Percentiles rank a stretch among this genome's conserved stretches.
Evolutionary conservation across 805 yeast genomes (phyloP).

Genomic region (Candida caryicola): DNA sequence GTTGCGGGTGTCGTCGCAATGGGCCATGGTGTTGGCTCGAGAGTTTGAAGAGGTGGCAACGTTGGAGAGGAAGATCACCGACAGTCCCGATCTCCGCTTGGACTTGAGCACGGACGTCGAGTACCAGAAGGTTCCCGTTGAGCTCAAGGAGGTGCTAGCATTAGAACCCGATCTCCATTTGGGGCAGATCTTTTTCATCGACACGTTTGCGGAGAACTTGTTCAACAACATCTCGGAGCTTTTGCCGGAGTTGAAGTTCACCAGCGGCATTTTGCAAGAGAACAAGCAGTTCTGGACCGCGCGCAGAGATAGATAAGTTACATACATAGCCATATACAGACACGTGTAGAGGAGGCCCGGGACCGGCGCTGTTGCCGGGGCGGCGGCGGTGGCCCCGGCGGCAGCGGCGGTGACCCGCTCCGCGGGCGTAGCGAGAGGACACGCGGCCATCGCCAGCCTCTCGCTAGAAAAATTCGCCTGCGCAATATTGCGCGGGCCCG

Average conservation of each 20-base stretch:
- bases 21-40: slow-evolving; percentile 79
- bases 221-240: slow-evolving; percentile 61
- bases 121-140: slow-evolving; percentile 37
- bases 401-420: too few relatives aligned
- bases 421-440: too few relatives aligned
- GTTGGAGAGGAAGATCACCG: slow-evolving; percentile 40
- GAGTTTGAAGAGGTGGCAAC: slow-evolving; percentile 70
- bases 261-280: slow-evolving; percentile 49
- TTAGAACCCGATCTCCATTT: slow-evolving; percentile 52
- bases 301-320: not conserved
- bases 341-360: too few relatives aligned
- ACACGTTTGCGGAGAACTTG: slow-evolving; percentile 74
- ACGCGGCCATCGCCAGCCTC: too few relatives aligned
- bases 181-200: slow-evolving; percentile 81
- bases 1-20: slow-evolving; percentile 67
- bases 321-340: not conserved
- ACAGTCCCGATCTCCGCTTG: slow-evolving; percentile 8
- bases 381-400: too few relatives aligned
- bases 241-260: slow-evolving; percentile 59
- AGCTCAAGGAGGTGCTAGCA: slow-evolving; percentile 43
- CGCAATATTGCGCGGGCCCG: too few relatives aligned
- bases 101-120: slow-evolving; percentile 11
- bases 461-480: too few relatives aligned
- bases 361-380: too few relatives aligned
- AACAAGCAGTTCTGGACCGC: slow-evolving; percentile 57